Conservation (phyloP, 331 rosid genomes). For the Dryas integrifolia region DNA sequence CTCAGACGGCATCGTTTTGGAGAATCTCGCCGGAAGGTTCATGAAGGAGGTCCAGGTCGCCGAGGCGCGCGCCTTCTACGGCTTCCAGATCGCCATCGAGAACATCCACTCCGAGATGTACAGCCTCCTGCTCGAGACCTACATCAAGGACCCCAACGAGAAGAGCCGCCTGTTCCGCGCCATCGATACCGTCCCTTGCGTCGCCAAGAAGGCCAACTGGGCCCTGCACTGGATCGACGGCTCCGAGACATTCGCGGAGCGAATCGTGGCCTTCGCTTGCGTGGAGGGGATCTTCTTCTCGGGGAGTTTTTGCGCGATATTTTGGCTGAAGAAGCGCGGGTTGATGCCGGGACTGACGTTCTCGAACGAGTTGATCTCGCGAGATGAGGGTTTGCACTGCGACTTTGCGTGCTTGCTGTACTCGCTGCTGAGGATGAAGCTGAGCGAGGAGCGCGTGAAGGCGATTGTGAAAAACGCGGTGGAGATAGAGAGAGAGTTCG, state of each 20-base stretch:
- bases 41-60: constrained; percentile 61
- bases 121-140: constrained; percentile 54
- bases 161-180: constrained; percentile 51
- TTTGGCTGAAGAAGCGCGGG: constrained; percentile 83
- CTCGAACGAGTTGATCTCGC: constrained; percentile 74
- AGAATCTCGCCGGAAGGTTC: constrained; percentile 57
- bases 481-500: constrained; percentile 65
- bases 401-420: constrained; percentile 71
- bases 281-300: constrained; percentile 84
- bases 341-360: constrained; percentile 72
- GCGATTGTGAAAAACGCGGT: constrained; percentile 56
- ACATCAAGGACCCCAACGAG: constrained; percentile 52
- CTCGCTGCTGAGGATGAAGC: constrained; percentile 43
- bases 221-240: constrained; percentile 76
- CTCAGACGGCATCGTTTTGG: constrained; percentile 62
- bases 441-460: constrained; percentile 55
- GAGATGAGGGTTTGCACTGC: constrained; percentile 80
- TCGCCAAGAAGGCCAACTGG: constrained; percentile 62
- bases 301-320: constrained; percentile 72
- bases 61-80: constrained; percentile 65
- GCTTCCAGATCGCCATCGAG: constrained; percentile 64
- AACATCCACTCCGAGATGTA: constrained; percentile 74
- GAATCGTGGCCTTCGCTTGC: constrained; percentile 65
- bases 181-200: constrained; percentile 68
- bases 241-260: constrained; percentile 59